phyloP scores from a whole-genome alignment of 202 grass and related monocot species.

The Schoenoplectus tabernaemontani region DNA sequence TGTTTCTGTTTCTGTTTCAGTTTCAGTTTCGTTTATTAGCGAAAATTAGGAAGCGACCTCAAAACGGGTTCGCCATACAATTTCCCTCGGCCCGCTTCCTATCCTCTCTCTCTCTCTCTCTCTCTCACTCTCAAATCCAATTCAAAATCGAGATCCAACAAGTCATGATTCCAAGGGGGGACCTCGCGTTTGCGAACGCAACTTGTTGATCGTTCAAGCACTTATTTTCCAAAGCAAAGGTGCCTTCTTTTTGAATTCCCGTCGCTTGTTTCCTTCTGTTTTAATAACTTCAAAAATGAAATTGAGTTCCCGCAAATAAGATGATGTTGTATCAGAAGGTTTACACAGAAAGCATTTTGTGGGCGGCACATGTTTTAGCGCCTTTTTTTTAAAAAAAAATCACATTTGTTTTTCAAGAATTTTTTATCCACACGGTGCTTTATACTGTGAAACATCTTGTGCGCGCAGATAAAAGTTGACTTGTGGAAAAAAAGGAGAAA shows the following conservation, averaged over 20 bases:
- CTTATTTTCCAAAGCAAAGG: background rate
- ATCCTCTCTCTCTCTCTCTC: background rate
- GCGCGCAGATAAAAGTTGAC: background rate
- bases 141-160: background rate
- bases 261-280: background rate
- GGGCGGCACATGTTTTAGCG: background rate
- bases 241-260: background rate
- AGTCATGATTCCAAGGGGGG: background rate
- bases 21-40: slow-evolving; percentile 8
- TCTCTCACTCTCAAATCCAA: background rate
- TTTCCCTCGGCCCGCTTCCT: no score
- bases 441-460: background rate
- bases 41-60: background rate
- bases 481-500: background rate
- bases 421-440: background rate
- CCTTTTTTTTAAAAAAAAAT: background rate
- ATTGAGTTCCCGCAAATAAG: no score
- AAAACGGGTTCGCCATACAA: no score
- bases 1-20: no score
- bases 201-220: background rate
- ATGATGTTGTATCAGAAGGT: no score
- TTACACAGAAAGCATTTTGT: background rate
- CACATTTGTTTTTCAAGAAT: background rate
- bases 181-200: background rate
- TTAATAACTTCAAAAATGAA: no score